Base-by-base conservation (phyloP, 2,329 filamentous ascomycete species). In the Pseudocercospora pini-densiflorae region DNA sequence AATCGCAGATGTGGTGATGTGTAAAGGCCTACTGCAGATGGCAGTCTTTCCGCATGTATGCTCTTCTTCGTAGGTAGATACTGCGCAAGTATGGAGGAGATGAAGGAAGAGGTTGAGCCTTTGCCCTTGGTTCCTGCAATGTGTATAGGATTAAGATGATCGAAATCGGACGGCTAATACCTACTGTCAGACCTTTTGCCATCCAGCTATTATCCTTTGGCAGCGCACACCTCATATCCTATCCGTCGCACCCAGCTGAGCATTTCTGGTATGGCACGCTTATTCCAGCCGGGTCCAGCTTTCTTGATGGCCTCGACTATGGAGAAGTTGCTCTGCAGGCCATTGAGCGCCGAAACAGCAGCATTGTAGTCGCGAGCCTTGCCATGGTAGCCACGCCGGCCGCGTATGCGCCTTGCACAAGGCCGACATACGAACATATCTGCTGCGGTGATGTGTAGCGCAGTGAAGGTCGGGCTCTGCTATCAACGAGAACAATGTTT, bases 71-170 rank as follows among this genome's bases (percentile, higher is more conserved):
- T 73, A 2, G 80, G 76, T 1, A 82, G 78, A 75, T 90, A 90
- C 72, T 90, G 87, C 3, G 84, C 81, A n/a, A 97, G 83, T 69
- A 97, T 92, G 2, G 89, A 89, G 14, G 93, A 92, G 21, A 93
- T 87, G 77, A 94, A 94, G 9, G 94, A 91, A 70, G 91, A 92
- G 0, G 93, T 93, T 2, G 92, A 95, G 47, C 94, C 94, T 79
- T 97, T 98, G 67, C 94, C 94, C 78, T 97, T 98, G 4, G 94
- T 97, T 12, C 94, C 94, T 0, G 94, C 92, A 54, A 98, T 89
- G 77, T 98, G 94, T 67, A 98, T 88, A 71, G 85, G 81, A 66
- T 86, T 89, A 68, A 90, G 75, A 9, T 76, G 79, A 69, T 89
- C 82, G 71, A 90, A 84, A 66, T 89, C 87, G 14, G 85, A 84